Conservation (phyloP, 495 filamentous ascomycete species). For the Durotheca rogersii region DNA sequence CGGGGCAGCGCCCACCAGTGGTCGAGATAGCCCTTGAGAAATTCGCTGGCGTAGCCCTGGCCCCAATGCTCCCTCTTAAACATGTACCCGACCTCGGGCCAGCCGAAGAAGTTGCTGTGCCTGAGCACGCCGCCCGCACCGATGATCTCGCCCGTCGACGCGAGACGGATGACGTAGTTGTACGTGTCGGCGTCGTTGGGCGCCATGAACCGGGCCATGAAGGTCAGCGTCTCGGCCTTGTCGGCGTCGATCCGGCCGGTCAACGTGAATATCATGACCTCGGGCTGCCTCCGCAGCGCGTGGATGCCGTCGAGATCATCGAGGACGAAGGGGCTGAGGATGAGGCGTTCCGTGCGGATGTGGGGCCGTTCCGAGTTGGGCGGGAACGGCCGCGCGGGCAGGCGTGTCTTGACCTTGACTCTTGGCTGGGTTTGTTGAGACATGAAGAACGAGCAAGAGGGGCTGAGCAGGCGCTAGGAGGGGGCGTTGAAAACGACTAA, state of each 20-base stretch:
- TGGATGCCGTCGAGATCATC: constrained; percentile 44
- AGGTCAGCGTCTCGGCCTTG: constrained; percentile 42
- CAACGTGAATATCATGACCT: constrained; percentile 52
- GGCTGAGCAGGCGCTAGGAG: no score
- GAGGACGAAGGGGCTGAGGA: constrained; percentile 42
- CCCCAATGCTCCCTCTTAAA: constrained; percentile 42
- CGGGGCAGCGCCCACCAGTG: constrained; percentile 40
- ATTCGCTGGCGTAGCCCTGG: constrained; percentile 41
- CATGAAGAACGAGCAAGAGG: no score
- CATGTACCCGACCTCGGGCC: constrained; percentile 43
- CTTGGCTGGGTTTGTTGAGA: constrained; percentile 1
- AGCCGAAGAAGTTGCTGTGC: constrained; percentile 11
- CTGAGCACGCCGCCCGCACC: constrained; percentile 27
- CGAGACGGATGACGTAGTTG: constrained; percentile 35
- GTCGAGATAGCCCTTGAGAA: constrained; percentile 33
- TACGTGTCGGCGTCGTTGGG: constrained; percentile 38
- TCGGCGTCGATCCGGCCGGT: constrained; percentile 39
- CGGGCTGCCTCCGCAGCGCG: constrained; percentile 47
- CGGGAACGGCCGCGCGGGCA: constrained; percentile 37
- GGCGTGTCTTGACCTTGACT: constrained; percentile 38
- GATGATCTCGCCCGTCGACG: constrained; percentile 30
- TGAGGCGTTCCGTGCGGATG: constrained; percentile 46
- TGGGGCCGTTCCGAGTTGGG: constrained; percentile 28
- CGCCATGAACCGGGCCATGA: constrained; percentile 35
- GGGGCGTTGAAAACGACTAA: no score